Base-by-base conservation (phyloP, 2,329 filamentous ascomycete genomes). In the Ophiostoma ulmi region DNA sequence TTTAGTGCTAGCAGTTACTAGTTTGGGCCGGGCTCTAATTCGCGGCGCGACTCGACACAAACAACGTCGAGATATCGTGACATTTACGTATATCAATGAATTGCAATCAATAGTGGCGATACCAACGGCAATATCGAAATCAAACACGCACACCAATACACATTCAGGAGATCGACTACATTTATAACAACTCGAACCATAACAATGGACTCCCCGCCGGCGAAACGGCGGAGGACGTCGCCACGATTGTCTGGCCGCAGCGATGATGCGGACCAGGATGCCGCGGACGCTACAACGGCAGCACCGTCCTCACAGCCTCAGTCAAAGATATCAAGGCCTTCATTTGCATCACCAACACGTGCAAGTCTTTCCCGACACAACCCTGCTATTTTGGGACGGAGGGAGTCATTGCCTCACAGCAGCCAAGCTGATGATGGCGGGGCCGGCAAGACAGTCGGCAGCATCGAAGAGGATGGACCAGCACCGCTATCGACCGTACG, bases 301-400 rank as follows among this genome's bases (percentile, higher is more conserved):
- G 31, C 68, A 71, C 11, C 20, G 26, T 11, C 65, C 20, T 35
- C 38, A 36, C n/a, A 65, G 1, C 22, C 68, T 5, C 52, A 73
- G 66, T 74, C 73, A 20, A 75, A 72, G 55, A 71, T 69, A 41
- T 75, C 76, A 66, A 83, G 83, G 0, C 83, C 86, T 0, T 90
- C 88, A 0, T 91, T 88, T 76, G 86, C 86, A 70, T 90, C 88
- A n/a, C 88, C 90, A 0, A 90, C 88, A 0, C 87, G 84, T 76
- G 83, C 88, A 14, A 91, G 87, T 75, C 79, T 90, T 17, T 82
- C 87, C 71, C 85, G 86, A 73, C 84, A 86, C 67, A 86, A 90
- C 72, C 86, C 88, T 0, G 84, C 87, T 13, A 81, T 89, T 7
- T 78, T 89, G 44, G 81, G 83, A 39, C 63, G 63, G 7, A 65